A percentile compares a stretch with the other conserved stretches of the same genome.
phyloP scores from a whole-genome alignment of 192 early-diverging fungal genomes.

The Coemansia brasiliensis region DNA sequence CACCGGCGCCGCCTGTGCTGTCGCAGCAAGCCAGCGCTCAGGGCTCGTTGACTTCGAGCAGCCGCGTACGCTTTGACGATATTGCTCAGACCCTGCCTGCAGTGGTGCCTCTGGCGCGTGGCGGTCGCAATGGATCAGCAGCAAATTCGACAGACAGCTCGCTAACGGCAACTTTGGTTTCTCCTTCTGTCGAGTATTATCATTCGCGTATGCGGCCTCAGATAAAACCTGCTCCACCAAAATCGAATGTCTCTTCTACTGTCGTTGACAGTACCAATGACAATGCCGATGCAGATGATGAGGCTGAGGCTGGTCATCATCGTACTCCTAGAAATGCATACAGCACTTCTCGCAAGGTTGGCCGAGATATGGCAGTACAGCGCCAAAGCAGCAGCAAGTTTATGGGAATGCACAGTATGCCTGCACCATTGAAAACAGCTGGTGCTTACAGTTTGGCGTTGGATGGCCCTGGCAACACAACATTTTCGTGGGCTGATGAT shows the following conservation, averaged over 20 bases:
- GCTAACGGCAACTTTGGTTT: conserved; percentile 47
- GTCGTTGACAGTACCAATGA: conserved; percentile 12
- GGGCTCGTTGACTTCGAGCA: conserved; percentile 3
- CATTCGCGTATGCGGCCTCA: conserved; percentile 23
- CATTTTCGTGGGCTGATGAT: conserved; percentile 56
- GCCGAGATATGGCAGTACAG: neutral
- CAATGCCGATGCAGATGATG: conserved; percentile 43
- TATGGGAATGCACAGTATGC: conserved; percentile 40
- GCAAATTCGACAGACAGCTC: conserved; percentile 49
- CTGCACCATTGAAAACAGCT: conserved; percentile 21
- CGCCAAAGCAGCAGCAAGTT: neutral
- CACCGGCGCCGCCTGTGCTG: neutral
- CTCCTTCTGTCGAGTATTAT: conserved; percentile 50
- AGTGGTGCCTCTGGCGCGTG: conserved; percentile 21
- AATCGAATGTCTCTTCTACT: neutral
- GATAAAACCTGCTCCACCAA: neutral
- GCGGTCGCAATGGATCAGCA: conserved; percentile 11
- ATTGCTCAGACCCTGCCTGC: conserved; percentile 4
- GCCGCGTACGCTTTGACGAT: conserved; percentile 33
- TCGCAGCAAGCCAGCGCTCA: conserved; percentile 1
- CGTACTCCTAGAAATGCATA: neutral
- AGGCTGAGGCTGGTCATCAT: conserved; percentile 18
- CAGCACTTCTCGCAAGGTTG: neutral
- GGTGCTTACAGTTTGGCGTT: conserved; percentile 4
- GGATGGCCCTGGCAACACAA: conserved; percentile 15